Evolutionary conservation across 352 stramenopile genomes (phyloP).

Genomic region (Phytophthora pinifolia): DNA sequence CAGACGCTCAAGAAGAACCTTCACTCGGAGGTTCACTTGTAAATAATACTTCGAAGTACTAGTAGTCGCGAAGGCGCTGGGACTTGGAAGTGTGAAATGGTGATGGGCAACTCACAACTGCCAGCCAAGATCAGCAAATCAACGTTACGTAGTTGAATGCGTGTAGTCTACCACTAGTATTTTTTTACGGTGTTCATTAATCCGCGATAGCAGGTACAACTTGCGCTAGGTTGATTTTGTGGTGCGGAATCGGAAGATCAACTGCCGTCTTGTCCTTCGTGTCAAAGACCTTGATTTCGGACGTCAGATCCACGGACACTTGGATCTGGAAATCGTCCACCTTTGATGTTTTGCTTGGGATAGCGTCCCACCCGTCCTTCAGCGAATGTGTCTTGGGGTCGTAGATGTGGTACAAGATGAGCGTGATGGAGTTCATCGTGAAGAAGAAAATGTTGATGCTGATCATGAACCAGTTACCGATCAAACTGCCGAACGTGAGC

Average conservation of each 20-base stretch:
- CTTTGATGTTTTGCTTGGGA: neutral
- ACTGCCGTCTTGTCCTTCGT: neutral
- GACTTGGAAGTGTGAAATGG: no score
- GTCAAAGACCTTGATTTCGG: neutral
- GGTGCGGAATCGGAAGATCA: neutral
- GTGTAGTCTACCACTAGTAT: no score
- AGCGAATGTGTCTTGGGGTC: conserved; percentile 27
- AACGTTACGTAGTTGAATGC: no score
- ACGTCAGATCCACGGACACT: neutral
- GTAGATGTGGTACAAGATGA: conserved; percentile 37
- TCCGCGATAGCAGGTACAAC: conserved; percentile 3
- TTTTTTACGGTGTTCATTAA: no score
- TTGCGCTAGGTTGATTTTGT: neutral
- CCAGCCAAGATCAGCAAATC: no score
- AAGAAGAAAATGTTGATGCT: conserved; percentile 31
- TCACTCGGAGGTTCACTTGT: no score
- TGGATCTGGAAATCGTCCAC: conserved; percentile 5
- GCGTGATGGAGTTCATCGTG: conserved; percentile 26
- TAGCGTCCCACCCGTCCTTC: conserved; percentile 3
- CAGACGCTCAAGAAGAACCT: no score
- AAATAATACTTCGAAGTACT: no score
- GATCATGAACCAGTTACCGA: conserved; percentile 33
- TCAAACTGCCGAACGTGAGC: conserved; percentile 35
- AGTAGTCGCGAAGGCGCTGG: no score
- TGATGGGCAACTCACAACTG: no score